phyloP scores from a whole-genome alignment of 2,329 filamentous ascomycete species.

The Sphaerulina populicola region DNA sequence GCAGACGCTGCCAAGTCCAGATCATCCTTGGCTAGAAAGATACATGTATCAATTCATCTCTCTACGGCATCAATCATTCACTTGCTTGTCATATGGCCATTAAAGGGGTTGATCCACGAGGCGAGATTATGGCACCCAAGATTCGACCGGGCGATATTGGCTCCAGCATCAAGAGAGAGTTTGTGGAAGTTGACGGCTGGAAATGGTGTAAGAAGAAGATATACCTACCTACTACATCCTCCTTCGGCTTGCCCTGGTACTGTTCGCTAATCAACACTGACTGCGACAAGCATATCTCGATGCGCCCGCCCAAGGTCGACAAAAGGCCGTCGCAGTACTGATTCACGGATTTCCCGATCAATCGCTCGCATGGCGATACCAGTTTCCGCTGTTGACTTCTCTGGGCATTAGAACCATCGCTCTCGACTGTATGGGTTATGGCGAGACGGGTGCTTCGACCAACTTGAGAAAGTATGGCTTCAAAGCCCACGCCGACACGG shows the following conservation, averaged over 20 bases:
- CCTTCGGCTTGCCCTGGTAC: too few species aligned
- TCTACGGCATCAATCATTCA: too few species aligned
- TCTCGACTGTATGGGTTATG: slow-evolving; percentile 82
- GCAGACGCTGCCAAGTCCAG: too few species aligned
- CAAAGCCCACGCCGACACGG: slow-evolving; percentile 65
- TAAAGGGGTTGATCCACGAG: slow-evolving; percentile 1
- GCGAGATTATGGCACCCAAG: slow-evolving; percentile 4
- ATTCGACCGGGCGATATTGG: slow-evolving; percentile 12
- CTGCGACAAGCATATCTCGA: slow-evolving; percentile 13
- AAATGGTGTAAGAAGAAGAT: slow-evolving; percentile 63
- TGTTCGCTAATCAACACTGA: too few species aligned
- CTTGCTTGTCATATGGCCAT: too few species aligned
- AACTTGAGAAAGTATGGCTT: slow-evolving; percentile 54
- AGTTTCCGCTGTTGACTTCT: slow-evolving; percentile 67
- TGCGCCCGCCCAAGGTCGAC: slow-evolving; percentile 20
- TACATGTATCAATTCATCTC: too few species aligned
- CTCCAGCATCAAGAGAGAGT: slow-evolving; percentile 24
- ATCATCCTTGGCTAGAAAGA: too few species aligned
- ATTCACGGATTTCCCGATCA: slow-evolving; percentile 78
- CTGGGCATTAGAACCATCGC: slow-evolving; percentile 71
- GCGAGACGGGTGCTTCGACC: slow-evolving; percentile 47
- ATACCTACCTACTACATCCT: too few species aligned
- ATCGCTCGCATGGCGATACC: slow-evolving; percentile 77
- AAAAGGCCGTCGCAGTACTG: slow-evolving; percentile 48
- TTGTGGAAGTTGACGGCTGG: slow-evolving; percentile 56